Evolutionary conservation across 192 early-diverging fungal species (phyloP).

Genomic region (Backusella morwellensis): DNA sequence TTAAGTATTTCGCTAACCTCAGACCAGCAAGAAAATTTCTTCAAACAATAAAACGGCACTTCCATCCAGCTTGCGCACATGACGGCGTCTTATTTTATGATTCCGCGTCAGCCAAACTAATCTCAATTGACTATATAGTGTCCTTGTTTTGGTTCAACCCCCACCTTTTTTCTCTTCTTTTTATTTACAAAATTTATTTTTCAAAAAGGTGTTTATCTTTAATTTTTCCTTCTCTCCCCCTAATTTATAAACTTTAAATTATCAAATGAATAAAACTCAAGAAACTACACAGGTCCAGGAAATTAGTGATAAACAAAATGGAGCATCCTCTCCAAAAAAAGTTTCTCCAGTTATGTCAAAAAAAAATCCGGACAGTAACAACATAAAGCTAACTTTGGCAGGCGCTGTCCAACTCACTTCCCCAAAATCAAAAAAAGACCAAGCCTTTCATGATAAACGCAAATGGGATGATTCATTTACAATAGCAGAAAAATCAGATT

Average conservation of each 20-base stretch:
- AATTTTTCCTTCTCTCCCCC: background rate
- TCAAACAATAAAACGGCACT: background rate
- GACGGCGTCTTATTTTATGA: background rate
- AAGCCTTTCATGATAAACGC: background rate
- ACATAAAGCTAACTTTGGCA: background rate
- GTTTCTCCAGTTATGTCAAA: background rate
- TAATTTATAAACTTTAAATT: background rate
- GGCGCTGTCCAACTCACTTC: slow-evolving; percentile 5
- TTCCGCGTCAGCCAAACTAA: background rate
- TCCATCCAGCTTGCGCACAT: background rate
- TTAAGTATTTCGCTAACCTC: slow-evolving; percentile 6
- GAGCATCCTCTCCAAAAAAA: background rate
- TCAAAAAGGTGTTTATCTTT: background rate
- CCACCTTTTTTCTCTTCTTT: background rate
- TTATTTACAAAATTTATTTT: slow-evolving; percentile 2
- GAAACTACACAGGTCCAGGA: background rate
- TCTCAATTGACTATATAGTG: background rate
- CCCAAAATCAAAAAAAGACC: background rate
- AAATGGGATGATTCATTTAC: slow-evolving; percentile 20
- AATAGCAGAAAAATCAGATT: background rate
- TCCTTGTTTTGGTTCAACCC: background rate
- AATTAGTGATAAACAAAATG: background rate
- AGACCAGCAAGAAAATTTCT: slow-evolving; percentile 11
- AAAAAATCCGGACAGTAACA: background rate
- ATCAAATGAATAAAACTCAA: background rate